Base-by-base conservation (phyloP, 352 stramenopile species). In the Globisporangium abappressorium region DNA sequence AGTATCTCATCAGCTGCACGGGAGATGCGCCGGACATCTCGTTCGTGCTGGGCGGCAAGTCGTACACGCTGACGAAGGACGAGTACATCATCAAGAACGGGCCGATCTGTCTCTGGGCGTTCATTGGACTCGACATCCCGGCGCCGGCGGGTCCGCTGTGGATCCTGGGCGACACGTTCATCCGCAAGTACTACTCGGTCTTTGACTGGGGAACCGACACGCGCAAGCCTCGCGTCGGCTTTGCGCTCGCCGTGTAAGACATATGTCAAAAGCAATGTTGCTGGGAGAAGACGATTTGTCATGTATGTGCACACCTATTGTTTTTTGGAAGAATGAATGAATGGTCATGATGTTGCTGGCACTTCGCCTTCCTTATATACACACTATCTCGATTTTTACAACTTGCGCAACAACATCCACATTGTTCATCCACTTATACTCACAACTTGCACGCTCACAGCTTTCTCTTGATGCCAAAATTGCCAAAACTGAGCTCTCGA, bases 1-100 rank as follows among this genome's bases (percentile, higher is more conserved):
- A 98, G 76, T 98, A 98, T 75, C 87, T 93, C 28, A 93, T 98
- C 72, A 91, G 96, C 72, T 99, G 96, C 78, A 76, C 77, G 28
- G 84, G 76, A 54, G 68, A 91, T 1, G 80, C 82, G 51, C 94
- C 94, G 5, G 85, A 98, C 72, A 87, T 99, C 62, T 81, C 82
- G 30, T 98, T 98, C 58, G 81, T 75, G 46, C 84, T 99, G 71
- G 81, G 79, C 64, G 93, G 92, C 60, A 93, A 90, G 49, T 80
- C 79, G 41, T 98, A 95, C 70, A 86, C 79, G 28, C 82, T 99
- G 53, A 81, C 82, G 61, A 89, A 93, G 72, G 80, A 93, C 43
- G 82, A 98, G 54, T 96, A 98, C 71, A 81, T 98, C 20, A 92
- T 99, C 74, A 82, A 97, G 72, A 67, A 68, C 55, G 67, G 67